Conservation (phyloP, 441 rosid genomes). For the Gossypium schwendimanii region DNA sequence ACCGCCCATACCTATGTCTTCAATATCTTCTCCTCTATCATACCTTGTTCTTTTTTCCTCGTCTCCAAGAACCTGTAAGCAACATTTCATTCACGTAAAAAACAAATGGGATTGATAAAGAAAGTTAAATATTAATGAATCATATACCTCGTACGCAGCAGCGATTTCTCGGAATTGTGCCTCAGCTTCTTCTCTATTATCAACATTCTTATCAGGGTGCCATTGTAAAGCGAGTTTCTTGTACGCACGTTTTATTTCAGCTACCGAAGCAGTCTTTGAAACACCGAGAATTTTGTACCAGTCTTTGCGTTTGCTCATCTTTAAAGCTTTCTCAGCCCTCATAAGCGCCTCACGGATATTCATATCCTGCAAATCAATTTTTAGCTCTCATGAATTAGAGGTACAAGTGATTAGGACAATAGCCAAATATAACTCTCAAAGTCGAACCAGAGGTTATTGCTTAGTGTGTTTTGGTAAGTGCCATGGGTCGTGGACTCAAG, state of each 20-base stretch:
- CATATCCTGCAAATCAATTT: conserved; percentile 51
- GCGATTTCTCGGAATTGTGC: conserved; percentile 80
- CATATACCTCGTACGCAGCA: conserved; percentile 76
- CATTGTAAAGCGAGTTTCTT: conserved; percentile 93
- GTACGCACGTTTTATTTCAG: conserved; percentile 87
- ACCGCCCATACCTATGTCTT: conserved; percentile 80
- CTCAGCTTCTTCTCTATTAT: conserved; percentile 90
- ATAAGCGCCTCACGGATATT: conserved; percentile 62
- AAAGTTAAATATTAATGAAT: background rate
- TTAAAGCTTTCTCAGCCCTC: conserved; percentile 88
- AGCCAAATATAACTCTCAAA: background rate
- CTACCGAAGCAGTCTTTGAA: conserved; percentile 63
- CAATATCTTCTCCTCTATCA: conserved; percentile 96
- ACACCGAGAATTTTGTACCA: conserved; percentile 89
- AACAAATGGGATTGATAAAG: background rate
- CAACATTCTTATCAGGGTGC: conserved; percentile 98
- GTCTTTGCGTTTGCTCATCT: conserved; percentile 94
- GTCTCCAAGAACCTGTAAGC: conserved; percentile 67
- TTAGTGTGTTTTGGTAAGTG: no score
- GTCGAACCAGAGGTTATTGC: no score
- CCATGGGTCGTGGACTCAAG: no score
- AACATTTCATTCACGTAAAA: background rate
- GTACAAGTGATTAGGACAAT: background rate
- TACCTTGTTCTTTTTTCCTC: conserved; percentile 83
- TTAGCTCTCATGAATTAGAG: conserved; percentile 3